A percentile compares a stretch with the other conserved stretches of the same genome.
These are phyloP conservation scores for Agrocybe praecox DNA, from an alignment of 768 basidiomycete species.

Conservation along the genomic window DNA sequence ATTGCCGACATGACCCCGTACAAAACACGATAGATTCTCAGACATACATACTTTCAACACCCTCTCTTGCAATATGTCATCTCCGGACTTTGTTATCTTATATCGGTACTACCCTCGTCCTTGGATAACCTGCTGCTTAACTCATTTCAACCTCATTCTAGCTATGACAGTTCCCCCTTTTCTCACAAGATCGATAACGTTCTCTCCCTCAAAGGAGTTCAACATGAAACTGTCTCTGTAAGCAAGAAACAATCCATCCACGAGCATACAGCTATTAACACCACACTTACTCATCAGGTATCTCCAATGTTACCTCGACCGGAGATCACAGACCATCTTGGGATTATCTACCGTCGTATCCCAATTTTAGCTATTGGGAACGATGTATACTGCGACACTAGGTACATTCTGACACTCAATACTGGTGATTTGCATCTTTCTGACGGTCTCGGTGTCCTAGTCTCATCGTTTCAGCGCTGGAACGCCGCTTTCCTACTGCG, in stretches of 20 bases:
- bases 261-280: neutral
- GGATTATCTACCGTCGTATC: conserved; percentile 58
- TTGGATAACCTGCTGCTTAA: neutral
- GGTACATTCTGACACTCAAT: conserved; percentile 19
- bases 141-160: conserved; percentile 17
- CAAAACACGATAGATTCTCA: neutral
- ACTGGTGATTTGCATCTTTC: neutral
- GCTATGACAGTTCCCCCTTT: conserved; percentile 57
- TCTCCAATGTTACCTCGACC: conserved; percentile 53
- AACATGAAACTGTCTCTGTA: conserved; percentile 50
- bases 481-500: conserved; percentile 55
- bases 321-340: conserved; percentile 53
- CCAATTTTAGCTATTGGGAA: conserved; percentile 63
- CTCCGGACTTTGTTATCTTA: conserved; percentile 35
- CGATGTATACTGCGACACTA: conserved; percentile 63
- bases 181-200: conserved; percentile 54
- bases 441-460: conserved; percentile 18
- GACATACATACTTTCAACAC: neutral
- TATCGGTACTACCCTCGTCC: conserved; percentile 42
- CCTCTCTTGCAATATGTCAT: conserved; percentile 2
- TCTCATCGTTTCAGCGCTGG: conserved; percentile 52
- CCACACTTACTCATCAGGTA: conserved; percentile 36
- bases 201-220: conserved; percentile 50
- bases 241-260: conserved; percentile 7
- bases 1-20: conserved; percentile 1